Conservation (phyloP, 1,284 basidiomycete species). For the Dichomitus squalens region DNA sequence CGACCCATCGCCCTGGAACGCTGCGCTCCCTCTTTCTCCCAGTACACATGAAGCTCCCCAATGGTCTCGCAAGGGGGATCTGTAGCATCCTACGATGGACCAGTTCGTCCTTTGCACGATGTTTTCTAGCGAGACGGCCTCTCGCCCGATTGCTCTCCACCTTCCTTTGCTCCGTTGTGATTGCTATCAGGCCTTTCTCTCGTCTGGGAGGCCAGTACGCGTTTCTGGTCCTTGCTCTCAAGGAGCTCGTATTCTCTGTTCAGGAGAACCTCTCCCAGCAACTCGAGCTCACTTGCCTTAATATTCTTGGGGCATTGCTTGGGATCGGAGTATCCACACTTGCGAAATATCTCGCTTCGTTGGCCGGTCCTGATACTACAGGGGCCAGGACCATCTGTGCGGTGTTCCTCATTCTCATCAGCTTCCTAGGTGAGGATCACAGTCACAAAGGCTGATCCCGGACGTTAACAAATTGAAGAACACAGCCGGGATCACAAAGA, state of each 20-base stretch:
- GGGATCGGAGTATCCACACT: constrained; percentile 47
- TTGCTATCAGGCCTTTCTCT: constrained; percentile 46
- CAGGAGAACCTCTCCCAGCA: constrained; percentile 52
- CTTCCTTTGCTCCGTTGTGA: constrained; percentile 42
- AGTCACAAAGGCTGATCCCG: background rate
- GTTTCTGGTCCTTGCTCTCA: constrained; percentile 47
- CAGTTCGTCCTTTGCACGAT: background rate
- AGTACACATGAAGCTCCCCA: background rate
- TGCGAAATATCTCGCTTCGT: constrained; percentile 40
- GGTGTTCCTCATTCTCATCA: constrained; percentile 42
- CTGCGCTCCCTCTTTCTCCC: background rate
- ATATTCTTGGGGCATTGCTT: constrained; percentile 44
- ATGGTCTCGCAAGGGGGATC: no score
- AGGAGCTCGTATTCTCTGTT: constrained; percentile 51
- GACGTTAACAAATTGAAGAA: background rate
- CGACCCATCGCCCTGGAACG: background rate
- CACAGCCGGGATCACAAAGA: constrained; percentile 48
- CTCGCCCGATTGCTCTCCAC: constrained; percentile 48
- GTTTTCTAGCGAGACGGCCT: constrained; percentile 37
- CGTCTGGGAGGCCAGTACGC: constrained; percentile 43
- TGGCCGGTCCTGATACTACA: constrained; percentile 32
- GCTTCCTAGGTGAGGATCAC: constrained; percentile 44
- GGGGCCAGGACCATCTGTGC: constrained; percentile 41
- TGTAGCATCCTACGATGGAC: background rate
- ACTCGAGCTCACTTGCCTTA: constrained; percentile 47